Percentiles rank a stretch among this genome's conserved stretches.
phyloP scores from a whole-genome alignment of 768 basidiomycete species.

The Psilocybe cyanescens region DNA sequence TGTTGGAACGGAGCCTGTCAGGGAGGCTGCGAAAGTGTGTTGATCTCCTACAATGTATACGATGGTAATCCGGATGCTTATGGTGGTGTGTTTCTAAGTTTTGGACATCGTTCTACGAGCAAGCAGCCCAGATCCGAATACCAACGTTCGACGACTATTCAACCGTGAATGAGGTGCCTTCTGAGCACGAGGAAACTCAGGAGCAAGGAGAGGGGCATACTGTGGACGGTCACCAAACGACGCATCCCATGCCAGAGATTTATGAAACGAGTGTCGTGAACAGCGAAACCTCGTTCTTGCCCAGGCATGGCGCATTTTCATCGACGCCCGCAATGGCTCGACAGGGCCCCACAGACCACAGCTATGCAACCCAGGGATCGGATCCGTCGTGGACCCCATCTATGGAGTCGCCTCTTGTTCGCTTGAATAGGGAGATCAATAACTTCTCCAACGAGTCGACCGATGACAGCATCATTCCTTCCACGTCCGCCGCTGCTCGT shows the following conservation, averaged over 20 bases:
- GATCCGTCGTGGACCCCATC: conserved; percentile 75
- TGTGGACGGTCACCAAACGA: conserved; percentile 20
- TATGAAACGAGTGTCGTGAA: conserved; percentile 50
- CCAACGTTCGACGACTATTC: conserved; percentile 73
- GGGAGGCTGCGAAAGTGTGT: conserved; percentile 87
- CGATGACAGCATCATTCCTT: conserved; percentile 16
- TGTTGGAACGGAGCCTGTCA: conserved; percentile 82
- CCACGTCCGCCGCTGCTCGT: conserved; percentile 12
- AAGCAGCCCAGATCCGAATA: conserved; percentile 87
- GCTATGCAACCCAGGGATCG: conserved; percentile 40
- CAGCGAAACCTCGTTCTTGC: conserved; percentile 77
- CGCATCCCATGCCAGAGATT: conserved; percentile 24
- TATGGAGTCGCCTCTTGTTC: conserved; percentile 73
- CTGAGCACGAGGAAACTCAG: conserved; percentile 40
- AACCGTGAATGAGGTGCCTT: conserved; percentile 54
- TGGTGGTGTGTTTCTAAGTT: conserved; percentile 54
- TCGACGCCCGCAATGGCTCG: conserved; percentile 76
- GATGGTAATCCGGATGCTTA: not conserved
- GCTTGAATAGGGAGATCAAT: conserved; percentile 65
- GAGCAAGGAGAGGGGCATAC: conserved; percentile 25
- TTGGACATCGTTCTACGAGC: conserved; percentile 96
- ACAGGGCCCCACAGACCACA: conserved; percentile 34
- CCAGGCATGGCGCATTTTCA: conserved; percentile 70
- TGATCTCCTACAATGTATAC: not conserved
- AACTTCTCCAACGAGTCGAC: conserved; percentile 49